Percentiles rank a stretch among this genome's conserved stretches.
Evolutionary conservation across 2,329 filamentous ascomycete species (phyloP).

Genomic region (Anthostomella pinea): DNA sequence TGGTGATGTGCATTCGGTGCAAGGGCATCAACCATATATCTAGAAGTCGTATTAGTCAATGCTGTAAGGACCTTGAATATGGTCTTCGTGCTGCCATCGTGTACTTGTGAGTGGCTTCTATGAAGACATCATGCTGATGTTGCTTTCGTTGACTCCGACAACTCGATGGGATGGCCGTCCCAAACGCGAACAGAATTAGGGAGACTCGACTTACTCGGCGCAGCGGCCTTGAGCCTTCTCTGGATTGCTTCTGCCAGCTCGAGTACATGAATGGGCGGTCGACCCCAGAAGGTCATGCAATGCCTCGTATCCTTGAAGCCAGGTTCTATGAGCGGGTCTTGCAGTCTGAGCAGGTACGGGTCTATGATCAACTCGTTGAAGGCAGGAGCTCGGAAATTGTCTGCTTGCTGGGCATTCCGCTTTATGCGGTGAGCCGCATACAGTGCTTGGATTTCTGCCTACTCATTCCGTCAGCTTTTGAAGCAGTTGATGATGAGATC

Average conservation of each 20-base stretch:
- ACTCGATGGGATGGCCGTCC: no score
- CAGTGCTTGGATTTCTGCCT: slow-evolving; percentile 66
- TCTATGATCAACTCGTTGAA: slow-evolving; percentile 75
- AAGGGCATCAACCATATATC: slow-evolving; percentile 84
- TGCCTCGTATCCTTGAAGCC: slow-evolving; percentile 73
- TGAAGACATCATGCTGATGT: no score
- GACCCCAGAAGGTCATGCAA: slow-evolving; percentile 84
- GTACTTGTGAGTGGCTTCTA: no score
- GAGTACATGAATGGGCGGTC: slow-evolving; percentile 71
- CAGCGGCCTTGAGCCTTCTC: slow-evolving; percentile 57
- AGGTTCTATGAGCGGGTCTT: slow-evolving; percentile 60
- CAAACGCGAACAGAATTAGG: no score
- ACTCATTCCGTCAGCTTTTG: slow-evolving; percentile 9
- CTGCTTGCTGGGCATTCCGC: slow-evolving; percentile 73
- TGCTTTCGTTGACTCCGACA: no score
- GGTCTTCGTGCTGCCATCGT: no score
- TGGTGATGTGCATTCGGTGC: slow-evolving; percentile 77
- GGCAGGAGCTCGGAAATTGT: slow-evolving; percentile 65
- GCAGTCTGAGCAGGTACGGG: slow-evolving; percentile 67
- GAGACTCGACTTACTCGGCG: slow-evolving; percentile 60
- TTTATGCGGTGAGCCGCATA: slow-evolving; percentile 73
- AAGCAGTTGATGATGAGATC: background rate
- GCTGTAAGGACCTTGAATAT: no score
- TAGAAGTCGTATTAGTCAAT: no score
- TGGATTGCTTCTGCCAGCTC: slow-evolving; percentile 69